Percentiles rank a stretch among this genome's conserved stretches.
Conservation (phyloP, 352 stramenopile species). For the Phytophthora pseudosyringae region DNA sequence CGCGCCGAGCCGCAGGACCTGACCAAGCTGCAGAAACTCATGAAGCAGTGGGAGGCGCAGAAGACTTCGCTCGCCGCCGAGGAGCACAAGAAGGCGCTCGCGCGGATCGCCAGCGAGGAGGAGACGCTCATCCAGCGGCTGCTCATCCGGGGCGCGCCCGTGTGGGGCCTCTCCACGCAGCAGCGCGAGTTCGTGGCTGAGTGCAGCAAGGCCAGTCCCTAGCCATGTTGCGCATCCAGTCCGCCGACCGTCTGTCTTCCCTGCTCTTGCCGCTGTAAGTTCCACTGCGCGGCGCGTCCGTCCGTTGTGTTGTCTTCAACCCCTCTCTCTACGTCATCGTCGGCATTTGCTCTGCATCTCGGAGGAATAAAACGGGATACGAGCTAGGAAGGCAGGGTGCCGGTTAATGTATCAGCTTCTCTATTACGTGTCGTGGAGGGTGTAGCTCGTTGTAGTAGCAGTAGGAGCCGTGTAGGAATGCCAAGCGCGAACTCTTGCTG, state of each 20-base stretch:
- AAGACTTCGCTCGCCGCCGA: constrained; percentile 45
- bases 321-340: constrained; percentile 9
- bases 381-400: constrained; percentile 29
- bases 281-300: neutral
- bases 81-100: constrained; percentile 49
- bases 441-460: neutral
- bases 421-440: constrained; percentile 3
- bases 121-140: constrained; percentile 67
- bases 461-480: neutral
- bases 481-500: neutral
- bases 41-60: constrained; percentile 60
- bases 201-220: constrained; percentile 45
- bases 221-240: constrained; percentile 13
- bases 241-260: neutral
- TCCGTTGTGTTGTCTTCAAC: neutral
- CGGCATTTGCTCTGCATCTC: constrained; percentile 24
- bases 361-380: constrained; percentile 39
- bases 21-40: constrained; percentile 61
- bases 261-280: constrained; percentile 7
- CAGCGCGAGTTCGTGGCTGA: constrained; percentile 80
- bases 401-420: constrained; percentile 35
- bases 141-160: constrained; percentile 72
- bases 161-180: constrained; percentile 75
- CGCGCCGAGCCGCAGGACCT: constrained; percentile 73
- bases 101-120: constrained; percentile 48